Percentiles rank a stretch among this genome's conserved stretches.
Evolutionary conservation across 225 moss, liverwort and hornwort genomes (phyloP).

Genomic region (Polytrichum formosum): DNA sequence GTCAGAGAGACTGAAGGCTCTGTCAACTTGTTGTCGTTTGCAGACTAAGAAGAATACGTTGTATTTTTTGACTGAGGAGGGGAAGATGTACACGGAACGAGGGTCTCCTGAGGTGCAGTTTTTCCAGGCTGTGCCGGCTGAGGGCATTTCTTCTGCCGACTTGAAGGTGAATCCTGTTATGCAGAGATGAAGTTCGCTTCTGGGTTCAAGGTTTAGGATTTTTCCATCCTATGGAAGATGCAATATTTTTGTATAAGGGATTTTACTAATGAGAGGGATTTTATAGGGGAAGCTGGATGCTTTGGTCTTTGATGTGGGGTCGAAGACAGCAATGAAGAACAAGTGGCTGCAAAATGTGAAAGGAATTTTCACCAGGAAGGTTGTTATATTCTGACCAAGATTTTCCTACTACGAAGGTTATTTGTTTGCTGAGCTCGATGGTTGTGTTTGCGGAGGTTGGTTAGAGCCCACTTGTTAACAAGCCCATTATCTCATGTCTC

Average conservation of each 20-base stretch:
- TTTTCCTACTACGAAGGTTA: too few species aligned
- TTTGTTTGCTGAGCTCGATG: not conserved
- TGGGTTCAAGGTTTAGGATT: not conserved
- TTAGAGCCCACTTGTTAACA: too few species aligned
- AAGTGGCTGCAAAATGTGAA: constrained; percentile 49
- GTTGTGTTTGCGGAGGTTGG: not conserved
- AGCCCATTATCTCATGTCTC: too few species aligned
- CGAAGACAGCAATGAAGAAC: constrained; percentile 50
- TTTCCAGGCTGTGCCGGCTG: constrained; percentile 63
- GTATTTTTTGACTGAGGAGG: constrained; percentile 60
- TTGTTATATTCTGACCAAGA: too few species aligned
- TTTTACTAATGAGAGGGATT: constrained; percentile 3
- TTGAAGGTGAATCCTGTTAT: constrained; percentile 34
- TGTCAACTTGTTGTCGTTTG: constrained; percentile 1
- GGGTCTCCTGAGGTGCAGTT: constrained; percentile 74
- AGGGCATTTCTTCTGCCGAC: constrained; percentile 47
- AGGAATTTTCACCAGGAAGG: constrained; percentile 33
- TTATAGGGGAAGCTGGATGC: constrained; percentile 35
- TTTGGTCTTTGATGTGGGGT: constrained; percentile 51
- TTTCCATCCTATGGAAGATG: too few species aligned
- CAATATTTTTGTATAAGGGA: not conserved
- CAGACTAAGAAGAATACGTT: constrained; percentile 39
- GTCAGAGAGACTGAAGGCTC: not conserved
- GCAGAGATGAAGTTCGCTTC: not conserved
- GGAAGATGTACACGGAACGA: constrained; percentile 34